Evolutionary conservation across 805 yeast genomes (phyloP), one percentile per base, ranked within the genome.

Genomic region (Sungouiozyma ichnusensis): DNA sequence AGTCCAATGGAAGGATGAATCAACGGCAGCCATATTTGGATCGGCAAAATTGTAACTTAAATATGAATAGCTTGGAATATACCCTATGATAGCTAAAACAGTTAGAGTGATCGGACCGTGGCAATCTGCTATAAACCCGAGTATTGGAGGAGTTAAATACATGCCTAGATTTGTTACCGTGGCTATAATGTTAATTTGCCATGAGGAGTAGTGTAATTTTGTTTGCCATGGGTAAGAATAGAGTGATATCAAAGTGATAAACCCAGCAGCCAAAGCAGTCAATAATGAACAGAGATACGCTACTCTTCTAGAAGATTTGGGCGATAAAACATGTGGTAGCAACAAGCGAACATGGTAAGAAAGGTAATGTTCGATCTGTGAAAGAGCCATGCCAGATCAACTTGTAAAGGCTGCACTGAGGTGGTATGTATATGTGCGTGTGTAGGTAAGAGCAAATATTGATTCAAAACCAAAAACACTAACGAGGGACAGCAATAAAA

Each of bases 41-140:
- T 54, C 44, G 37, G 60, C 65, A 13, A 69, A 62, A 6, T 57
- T 45, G 8, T 73, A 66, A 0, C 79, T 76, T 24, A 71, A 46
- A 24, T 72, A 54, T 7, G 50, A 55, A 60, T 87, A 87, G 16
- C 86, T 80, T 0, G 92, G 87, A 4, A 77, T 67, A 51, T 81
- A 81, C 20, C 80, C 65, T 40, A 74, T 44, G 35, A 79, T 62
- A 3, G 88, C 73, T 16, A 84, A 51, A 20, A 79, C 50, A 3
- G 88, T 79, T 35, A 87, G 59, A 14, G 81, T 55, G 9, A 82
- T 82, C 1, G 94, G 87, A 0, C 95, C 94, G 54, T 81, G 84
- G n/a, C 79, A 68, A 57, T 87, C 96, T 2, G 92, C 87, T 39
- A 85, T 63, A 48, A 82, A 76, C 0, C 97, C 97, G 35, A 87